Base-by-base conservation (phyloP, 306 rosid genomes). In the Canavalia ensiformis region DNA sequence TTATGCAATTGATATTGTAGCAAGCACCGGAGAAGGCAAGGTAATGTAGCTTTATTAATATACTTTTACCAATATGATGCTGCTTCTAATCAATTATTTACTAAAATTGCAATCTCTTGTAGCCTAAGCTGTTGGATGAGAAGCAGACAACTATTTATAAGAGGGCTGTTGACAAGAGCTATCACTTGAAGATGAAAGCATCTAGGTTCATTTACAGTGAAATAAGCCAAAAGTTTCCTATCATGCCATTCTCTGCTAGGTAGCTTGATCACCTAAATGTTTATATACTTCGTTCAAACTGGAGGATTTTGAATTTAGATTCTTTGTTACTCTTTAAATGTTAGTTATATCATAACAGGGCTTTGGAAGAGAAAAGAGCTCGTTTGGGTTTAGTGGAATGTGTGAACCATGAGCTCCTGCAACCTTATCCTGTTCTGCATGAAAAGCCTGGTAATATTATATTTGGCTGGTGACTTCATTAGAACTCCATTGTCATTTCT, bases 301-400 rank as follows among this genome's bases (percentile, higher is more conserved):
- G 6, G 9, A 34, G 1, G 1, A 47, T 44, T 18, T 29, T 6
- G 8, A 28, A 4, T 75, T 56, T 75, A 29, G 8, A 8, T 64
- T 42, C 49, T 9, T 13, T 3, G 11, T 35, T n/a, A 2, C 4
- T 5, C 51, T 42, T 28, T 25, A 37, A 29, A 10, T 60, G 5
- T 37, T 10, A 3, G 0, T 82, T 57, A 18, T 10, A 46, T n/a
- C 12, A 7, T 25, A 7, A 67, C 46, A 95, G 99, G 87, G 98
- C 98, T 70, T 88, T 95, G 89, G 99, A 95, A 78, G 99, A 95
- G 93, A 95, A 95, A 79, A 87, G 99, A 56, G 98, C 98, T n/a
- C 89, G 96, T 6, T 71, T 95, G 35, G 99, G 99, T 49, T 78
- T 95, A 46, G 90, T 91, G 0, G 99, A 95, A 77, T 95, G 99